A percentile compares a stretch with the other conserved stretches of the same genome.
These are phyloP conservation scores for Uronychia setigera DNA, from an alignment of 73 alveolate genomes.

Conservation along the genomic window DNA sequence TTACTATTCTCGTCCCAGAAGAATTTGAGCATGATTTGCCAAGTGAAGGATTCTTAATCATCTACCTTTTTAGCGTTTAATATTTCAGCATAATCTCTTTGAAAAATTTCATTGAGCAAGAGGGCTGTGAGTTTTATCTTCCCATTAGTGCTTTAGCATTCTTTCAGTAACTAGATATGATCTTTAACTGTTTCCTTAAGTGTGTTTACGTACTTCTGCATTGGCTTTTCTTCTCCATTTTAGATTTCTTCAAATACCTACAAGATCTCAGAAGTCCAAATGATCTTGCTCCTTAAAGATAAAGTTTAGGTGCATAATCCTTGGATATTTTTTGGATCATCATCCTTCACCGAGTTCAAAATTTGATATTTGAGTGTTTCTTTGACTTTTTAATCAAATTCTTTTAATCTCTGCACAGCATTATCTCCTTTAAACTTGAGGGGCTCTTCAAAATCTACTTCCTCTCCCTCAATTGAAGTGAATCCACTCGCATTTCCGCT, in stretches of 20 bases:
- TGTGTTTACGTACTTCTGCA: conserved; percentile 82
- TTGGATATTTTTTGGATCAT: too few relatives aligned
- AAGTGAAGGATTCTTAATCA: conserved; percentile 83
- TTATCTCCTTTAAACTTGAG: too few relatives aligned
- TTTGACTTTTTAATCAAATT: too few relatives aligned
- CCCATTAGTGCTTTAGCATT: conserved; percentile 74
- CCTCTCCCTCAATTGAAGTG: too few relatives aligned
- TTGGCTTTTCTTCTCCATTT: conserved; percentile 83
- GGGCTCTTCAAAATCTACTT: too few relatives aligned
- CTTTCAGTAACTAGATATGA: conserved; percentile 92
- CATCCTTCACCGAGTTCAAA: too few relatives aligned
- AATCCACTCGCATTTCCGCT: conserved; percentile 59
- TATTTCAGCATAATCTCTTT: conserved; percentile 97
- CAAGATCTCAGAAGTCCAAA: too few relatives aligned
- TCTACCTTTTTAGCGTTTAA: conserved; percentile 72
- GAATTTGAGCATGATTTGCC: conserved; percentile 97
- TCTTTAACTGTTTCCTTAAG: conserved; percentile 87
- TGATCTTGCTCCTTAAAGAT: too few relatives aligned
- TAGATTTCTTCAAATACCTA: conserved; percentile 86
- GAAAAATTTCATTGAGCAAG: conserved; percentile 98
- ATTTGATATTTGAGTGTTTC: too few relatives aligned
- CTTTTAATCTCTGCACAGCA: too few relatives aligned
- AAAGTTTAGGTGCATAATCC: too few relatives aligned
- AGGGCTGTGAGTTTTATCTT: conserved; percentile 96
- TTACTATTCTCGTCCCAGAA: conserved; percentile 91